Base-by-base conservation (phyloP, 2,329 filamentous ascomycete genomes). In the Scytalidium lignicola region DNA sequence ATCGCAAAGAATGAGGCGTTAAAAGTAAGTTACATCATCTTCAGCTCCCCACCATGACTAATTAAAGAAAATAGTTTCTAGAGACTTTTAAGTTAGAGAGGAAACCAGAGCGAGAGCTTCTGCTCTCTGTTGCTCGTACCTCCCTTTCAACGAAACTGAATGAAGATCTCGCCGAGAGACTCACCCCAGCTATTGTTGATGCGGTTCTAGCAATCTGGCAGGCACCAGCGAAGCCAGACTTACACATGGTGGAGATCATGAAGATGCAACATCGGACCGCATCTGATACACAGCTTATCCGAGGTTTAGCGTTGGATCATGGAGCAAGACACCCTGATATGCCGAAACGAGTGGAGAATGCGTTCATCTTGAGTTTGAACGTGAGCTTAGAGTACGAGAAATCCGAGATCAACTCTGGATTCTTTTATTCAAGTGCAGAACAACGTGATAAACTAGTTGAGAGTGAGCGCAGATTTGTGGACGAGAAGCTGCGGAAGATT, bases 191-290 rank as follows among this genome's bases (percentile, higher is more conserved):
- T 62, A 96, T 99, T 63, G 93, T 97, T 64, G 93, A 99, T 67
- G 88, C 93, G 51, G 93, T 99, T 43, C 83, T 99, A 50, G 82
- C 93, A 56, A 99, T 99, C 68, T 91, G 96, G 75, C 80, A 90
- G 68, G 76, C 88, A 17, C 89, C 89, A 21, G 83, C 82, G 55
- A 97, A 97, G 75, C 95, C 95, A 49, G 93, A 99, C 72, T 72
- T 99, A 64, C 92, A 97, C 76, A 99, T 99, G 93, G 80, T 99
- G 58, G 93, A 99, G 73, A 97, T 99, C 63, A 99, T 99, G 93
- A 97, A 95, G 69, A 97, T 99, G 92, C 93, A 99, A 74, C 93
- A 99, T 75, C 88, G 92, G 60, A 90, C 89, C 46, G 91, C 92
- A 51, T 89, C 93, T 26, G 93, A 99, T 70, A 99, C 93, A 50